phyloP scores from a whole-genome alignment of 2,329 filamentous ascomycete genomes.

The Curvularia sp. region DNA sequence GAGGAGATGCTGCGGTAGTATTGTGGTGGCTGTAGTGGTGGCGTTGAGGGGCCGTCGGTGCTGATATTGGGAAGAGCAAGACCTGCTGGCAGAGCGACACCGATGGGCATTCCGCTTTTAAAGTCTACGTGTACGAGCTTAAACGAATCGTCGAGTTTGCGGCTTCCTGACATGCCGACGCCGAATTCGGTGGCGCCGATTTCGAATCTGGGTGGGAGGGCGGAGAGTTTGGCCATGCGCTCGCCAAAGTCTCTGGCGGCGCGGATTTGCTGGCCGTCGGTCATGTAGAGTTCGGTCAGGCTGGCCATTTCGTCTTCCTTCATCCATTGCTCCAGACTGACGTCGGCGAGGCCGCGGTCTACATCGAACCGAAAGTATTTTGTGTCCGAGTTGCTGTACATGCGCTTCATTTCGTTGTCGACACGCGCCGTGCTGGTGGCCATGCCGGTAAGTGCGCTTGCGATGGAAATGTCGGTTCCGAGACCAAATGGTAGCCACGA shows the following conservation, averaged over 20 bases:
- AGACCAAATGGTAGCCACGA: slow-evolving; percentile 52
- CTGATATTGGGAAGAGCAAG: background rate
- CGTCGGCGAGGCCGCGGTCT: slow-evolving; percentile 50
- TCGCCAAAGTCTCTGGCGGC: slow-evolving; percentile 43
- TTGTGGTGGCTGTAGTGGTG: slow-evolving; percentile 21
- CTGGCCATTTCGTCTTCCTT: slow-evolving; percentile 52
- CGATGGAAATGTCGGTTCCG: slow-evolving; percentile 49
- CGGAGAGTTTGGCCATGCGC: slow-evolving; percentile 48
- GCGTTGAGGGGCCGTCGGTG: too few relatives aligned
- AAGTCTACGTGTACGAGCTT: slow-evolving; percentile 47
- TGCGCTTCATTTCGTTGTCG: slow-evolving; percentile 53
- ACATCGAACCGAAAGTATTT: slow-evolving; percentile 52
- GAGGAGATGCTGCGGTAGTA: slow-evolving; percentile 38
- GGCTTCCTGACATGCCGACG: slow-evolving; percentile 43
- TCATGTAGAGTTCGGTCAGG: slow-evolving; percentile 51
- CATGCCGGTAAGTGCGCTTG: slow-evolving; percentile 49
- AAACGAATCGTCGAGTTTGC: slow-evolving; percentile 43
- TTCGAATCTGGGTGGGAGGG: slow-evolving; percentile 48
- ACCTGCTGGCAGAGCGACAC: background rate
- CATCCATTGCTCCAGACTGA: slow-evolving; percentile 53
- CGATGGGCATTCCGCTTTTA: slow-evolving; percentile 44
- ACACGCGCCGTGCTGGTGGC: slow-evolving; percentile 50
- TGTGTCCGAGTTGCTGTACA: slow-evolving; percentile 49
- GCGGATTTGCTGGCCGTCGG: slow-evolving; percentile 44
- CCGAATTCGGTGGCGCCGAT: slow-evolving; percentile 44